phyloP scores from a whole-genome alignment of 306 rosid species.

The Vigna angularis region DNA sequence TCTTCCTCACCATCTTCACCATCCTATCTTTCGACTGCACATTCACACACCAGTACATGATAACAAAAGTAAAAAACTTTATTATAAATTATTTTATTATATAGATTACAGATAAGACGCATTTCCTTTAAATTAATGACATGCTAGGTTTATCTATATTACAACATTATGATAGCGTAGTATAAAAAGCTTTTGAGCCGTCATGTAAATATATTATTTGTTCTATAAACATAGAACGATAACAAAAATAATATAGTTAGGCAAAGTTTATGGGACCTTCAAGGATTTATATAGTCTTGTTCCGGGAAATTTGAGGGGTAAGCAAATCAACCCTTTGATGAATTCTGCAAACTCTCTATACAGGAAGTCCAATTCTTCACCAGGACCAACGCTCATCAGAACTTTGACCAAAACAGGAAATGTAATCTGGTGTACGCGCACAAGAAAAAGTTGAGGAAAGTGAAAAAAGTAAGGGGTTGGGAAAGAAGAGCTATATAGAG shows the following conservation, averaged over 20 bases:
- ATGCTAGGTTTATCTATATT: not conserved
- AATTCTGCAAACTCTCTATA: constrained; percentile 78
- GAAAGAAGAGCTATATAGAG: not conserved
- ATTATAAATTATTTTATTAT: no score
- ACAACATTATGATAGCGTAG: no score
- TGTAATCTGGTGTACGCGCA: constrained; percentile 61
- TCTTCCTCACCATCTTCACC: constrained; percentile 69
- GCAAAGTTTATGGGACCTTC: constrained; percentile 58
- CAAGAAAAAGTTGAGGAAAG: not conserved
- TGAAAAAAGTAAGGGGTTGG: not conserved
- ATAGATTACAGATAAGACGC: not conserved
- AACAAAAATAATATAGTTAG: not conserved
- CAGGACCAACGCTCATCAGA: constrained; percentile 79
- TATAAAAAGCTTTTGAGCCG: no score
- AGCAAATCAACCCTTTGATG: constrained; percentile 85
- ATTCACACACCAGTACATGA: not conserved
- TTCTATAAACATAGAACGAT: not conserved
- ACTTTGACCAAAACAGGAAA: constrained; percentile 73
- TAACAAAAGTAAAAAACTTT: not conserved
- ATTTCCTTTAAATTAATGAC: not conserved
- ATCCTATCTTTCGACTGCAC: constrained; percentile 81
- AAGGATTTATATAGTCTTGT: constrained; percentile 83
- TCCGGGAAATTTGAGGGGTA: constrained; percentile 90
- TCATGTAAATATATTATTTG: not conserved
- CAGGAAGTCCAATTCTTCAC: constrained; percentile 73